A percentile compares a stretch with the other conserved stretches of the same genome.
phyloP scores from a whole-genome alignment of 345 rosid species.

The Euphorbia lathyris region DNA sequence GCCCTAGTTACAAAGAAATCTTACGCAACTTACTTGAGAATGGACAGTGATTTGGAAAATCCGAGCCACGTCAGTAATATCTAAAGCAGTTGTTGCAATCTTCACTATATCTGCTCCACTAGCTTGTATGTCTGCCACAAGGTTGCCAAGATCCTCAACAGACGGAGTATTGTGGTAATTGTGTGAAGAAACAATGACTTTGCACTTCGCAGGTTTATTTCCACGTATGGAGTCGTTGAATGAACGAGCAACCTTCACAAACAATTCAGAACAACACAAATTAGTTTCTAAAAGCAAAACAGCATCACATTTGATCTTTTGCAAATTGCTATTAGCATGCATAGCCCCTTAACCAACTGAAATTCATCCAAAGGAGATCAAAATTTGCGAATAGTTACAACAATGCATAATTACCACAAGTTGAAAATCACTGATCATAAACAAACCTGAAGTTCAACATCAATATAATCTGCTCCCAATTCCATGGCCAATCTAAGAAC shows the following conservation, averaged over 20 bases:
- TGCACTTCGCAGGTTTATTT: constrained; percentile 66
- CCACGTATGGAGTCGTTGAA: constrained; percentile 54
- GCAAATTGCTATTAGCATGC: neutral
- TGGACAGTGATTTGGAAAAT: constrained; percentile 78
- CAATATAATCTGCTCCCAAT: constrained; percentile 90
- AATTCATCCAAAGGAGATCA: neutral
- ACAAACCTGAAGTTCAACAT: constrained; percentile 87
- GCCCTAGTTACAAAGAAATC: neutral
- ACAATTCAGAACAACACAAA: neutral
- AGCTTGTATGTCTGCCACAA: constrained; percentile 66
- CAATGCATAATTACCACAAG: neutral
- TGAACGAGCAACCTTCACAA: constrained; percentile 67
- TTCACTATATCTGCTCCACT: constrained; percentile 91
- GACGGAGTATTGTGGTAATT: constrained; percentile 84
- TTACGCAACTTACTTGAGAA: constrained; percentile 66
- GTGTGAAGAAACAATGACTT: constrained; percentile 80
- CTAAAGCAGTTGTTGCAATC: constrained; percentile 82
- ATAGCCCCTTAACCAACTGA: neutral
- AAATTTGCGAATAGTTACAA: no score
- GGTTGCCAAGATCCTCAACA: constrained; percentile 70
- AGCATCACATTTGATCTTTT: neutral
- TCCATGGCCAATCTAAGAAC: constrained; percentile 81
- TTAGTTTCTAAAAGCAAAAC: neutral
- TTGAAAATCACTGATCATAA: neutral
- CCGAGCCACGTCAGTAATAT: constrained; percentile 83